Base-by-base conservation (phyloP, 148 eudicot genomes). In the Camellia sinensis region DNA sequence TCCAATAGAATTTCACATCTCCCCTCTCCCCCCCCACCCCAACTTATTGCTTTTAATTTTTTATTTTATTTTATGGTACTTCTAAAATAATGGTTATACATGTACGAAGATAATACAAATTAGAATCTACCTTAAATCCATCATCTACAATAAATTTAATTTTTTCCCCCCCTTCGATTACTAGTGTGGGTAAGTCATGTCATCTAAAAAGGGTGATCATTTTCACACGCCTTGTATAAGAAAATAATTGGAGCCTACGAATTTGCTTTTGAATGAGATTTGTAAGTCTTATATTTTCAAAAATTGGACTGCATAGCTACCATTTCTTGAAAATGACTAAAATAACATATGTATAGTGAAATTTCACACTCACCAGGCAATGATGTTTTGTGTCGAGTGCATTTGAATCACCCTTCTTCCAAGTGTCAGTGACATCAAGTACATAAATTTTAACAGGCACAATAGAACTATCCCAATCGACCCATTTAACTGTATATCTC, bases 361-460 rank as follows among this genome's bases (percentile, higher is more conserved):
- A 8, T 19, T 19, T 29, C 37, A 29, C 19, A 68, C 82, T 90
- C 59, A 92, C 98, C 90, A 19, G 63, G 85, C 98, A 94, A 44
- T 82, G 40, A 79, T 92, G 98, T 19, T 56, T 76, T 45, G 74
- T 65, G 37, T 60, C 62, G 10, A 71, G 40, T 62, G 73, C 87
- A 4, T 62, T 74, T 14, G 88, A 72, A 67, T 76, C 83, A 48
- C 81, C 82, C 67, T 71, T 82, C 73, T 79, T 87, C 92, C 88
- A 89, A 52, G 78, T 82, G 82, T 93, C 99, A 13, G 97, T 92
- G 15, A 95, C 88, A 73, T 95, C 98, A 71, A 95, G 79, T 41
- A 95, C 87, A 62, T 85, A 92, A 62, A 91, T 88, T 71, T 80
- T 86, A 52, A 95, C 99, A n/a, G 99, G 97, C 59, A 92, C 61